These are phyloP conservation scores for Lolium rigidum DNA, from an alignment of 176 grass and related monocot species.

Conservation along the genomic window DNA sequence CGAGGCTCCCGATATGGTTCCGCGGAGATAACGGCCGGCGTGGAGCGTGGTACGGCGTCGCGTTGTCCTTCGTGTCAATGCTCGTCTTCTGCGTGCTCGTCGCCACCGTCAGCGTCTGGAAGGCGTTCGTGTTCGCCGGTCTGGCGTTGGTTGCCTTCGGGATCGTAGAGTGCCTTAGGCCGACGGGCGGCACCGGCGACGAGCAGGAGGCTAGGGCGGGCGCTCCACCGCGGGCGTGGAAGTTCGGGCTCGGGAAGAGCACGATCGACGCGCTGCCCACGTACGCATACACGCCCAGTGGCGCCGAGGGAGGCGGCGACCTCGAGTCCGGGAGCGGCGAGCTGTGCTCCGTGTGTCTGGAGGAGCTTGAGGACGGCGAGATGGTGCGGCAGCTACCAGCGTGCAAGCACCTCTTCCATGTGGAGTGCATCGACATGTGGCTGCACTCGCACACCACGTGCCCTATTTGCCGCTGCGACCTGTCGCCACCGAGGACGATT, in stretches of 20 bases:
- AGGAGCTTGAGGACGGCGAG: slow-evolving; percentile 32
- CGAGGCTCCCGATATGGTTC: not conserved
- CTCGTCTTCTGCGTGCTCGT: slow-evolving; percentile 46
- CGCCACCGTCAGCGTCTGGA: slow-evolving; percentile 32
- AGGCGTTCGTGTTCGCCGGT: slow-evolving; percentile 33
- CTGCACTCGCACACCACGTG: slow-evolving; percentile 52
- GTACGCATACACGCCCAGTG: slow-evolving; percentile 1
- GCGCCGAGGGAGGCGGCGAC: not conserved
- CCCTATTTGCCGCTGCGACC: slow-evolving; percentile 39
- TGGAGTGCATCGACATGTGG: slow-evolving; percentile 52
- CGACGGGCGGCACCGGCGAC: not conserved
- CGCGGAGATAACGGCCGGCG: not conserved
- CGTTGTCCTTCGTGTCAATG: not conserved
- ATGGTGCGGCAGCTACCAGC: slow-evolving; percentile 43
- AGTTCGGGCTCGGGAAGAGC: slow-evolving; percentile 19
- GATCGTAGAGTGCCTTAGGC: not conserved
- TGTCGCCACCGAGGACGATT: not conserved
- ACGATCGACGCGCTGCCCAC: slow-evolving; percentile 26
- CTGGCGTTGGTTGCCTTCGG: slow-evolving; percentile 11
- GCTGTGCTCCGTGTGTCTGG: slow-evolving; percentile 31
- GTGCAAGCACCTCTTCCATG: slow-evolving; percentile 54
- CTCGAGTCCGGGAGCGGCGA: slow-evolving; percentile 26
- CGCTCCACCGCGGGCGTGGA: fast-evolving
- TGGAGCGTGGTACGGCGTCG: slow-evolving; percentile 32
- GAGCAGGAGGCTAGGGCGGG: not conserved